Percentiles rank a stretch among this genome's conserved stretches.
Evolutionary conservation across 2,329 filamentous ascomycete species (phyloP).

Genomic region (Orbilia ellipsospora): DNA sequence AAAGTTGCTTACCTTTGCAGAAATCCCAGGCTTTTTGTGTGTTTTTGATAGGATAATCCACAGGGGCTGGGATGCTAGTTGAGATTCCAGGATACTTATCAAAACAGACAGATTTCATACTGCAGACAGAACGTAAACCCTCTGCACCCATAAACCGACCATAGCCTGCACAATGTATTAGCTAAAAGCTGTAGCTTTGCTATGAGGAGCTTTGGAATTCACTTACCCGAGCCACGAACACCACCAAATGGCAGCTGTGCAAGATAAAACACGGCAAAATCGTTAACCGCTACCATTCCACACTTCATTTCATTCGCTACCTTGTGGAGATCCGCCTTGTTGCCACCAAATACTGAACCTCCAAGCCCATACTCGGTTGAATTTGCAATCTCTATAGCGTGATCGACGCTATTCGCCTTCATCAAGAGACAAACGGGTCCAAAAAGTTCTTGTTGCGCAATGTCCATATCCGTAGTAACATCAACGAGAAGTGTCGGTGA

Average conservation of each 20-base stretch:
- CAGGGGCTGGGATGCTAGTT: conserved; percentile 81
- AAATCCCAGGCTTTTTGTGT: conserved; percentile 74
- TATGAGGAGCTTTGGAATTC: not conserved
- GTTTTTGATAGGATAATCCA: conserved; percentile 82
- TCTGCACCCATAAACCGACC: conserved; percentile 93
- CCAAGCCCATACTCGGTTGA: conserved; percentile 86
- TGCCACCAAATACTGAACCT: conserved; percentile 83
- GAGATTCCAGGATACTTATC: conserved; percentile 74
- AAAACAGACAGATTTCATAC: conserved; percentile 84
- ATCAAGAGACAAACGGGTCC: conserved; percentile 89
- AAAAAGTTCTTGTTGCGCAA: conserved; percentile 92
- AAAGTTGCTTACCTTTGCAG: conserved; percentile 62
- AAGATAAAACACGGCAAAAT: conserved; percentile 93
- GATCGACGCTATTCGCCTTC: conserved; percentile 73
- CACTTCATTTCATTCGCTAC: conserved; percentile 77
- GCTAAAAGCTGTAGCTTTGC: not conserved
- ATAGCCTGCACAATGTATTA: conserved; percentile 66
- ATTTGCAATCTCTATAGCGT: conserved; percentile 83
- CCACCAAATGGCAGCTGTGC: conserved; percentile 95
- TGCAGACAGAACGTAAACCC: conserved; percentile 84
- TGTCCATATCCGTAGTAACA: conserved; percentile 84
- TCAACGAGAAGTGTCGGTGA: conserved; percentile 88
- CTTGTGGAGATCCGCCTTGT: conserved; percentile 71
- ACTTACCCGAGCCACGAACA: conserved; percentile 77
- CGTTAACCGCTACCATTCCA: conserved; percentile 94